Base-by-base conservation (phyloP, 148 eudicot species). In the Persicaria maculosa region DNA sequence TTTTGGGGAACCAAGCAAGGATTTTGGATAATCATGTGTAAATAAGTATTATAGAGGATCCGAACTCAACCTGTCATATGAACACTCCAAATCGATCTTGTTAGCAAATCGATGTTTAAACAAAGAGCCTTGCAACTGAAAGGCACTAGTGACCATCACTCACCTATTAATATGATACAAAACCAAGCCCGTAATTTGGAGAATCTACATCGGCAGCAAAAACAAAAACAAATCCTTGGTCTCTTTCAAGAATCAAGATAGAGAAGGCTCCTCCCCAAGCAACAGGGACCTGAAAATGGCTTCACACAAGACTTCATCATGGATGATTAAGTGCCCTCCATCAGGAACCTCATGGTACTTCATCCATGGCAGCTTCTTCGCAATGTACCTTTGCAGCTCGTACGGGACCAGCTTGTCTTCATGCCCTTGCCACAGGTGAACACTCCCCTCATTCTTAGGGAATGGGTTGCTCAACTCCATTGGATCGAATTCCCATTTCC, bases 401-500 rank as follows among this genome's bases (percentile, higher is more conserved):
- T 48, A 43, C 4, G 74, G 47, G 5, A 84, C 82, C 9, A 84
- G 57, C 65, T 76, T 54, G 69, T 84, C 86, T 68, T 74, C 79
- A 4, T 70, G 19, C 19, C 86, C 84, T 62, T 81, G 77, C 82
- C 82, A 81, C 2, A 81, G 72, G n/a, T 84, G 84, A 55, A 81
- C 86, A 4, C 48, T 47, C 3, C 72, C 68, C 2, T 50, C 80
- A 44, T 61, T 74, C 19, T 75, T 70, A 0, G 77, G 79, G 45
- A 73, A 83, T 17, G 86, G 81, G 78, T 78, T 75, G 10, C 50
- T 52, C 52, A 81, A 47, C 14, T 81, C 75, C 78, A 81, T 79
- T 7, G 86, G 86, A 72, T 84, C 77, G 40, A 84, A 81, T 22
- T 81, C 84, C 87, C 84, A 84, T 36, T 50, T 46, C n/a, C 87